Conservation (phyloP, 2,329 filamentous ascomycete genomes). For the Talaromyces rugulosus region DNA sequence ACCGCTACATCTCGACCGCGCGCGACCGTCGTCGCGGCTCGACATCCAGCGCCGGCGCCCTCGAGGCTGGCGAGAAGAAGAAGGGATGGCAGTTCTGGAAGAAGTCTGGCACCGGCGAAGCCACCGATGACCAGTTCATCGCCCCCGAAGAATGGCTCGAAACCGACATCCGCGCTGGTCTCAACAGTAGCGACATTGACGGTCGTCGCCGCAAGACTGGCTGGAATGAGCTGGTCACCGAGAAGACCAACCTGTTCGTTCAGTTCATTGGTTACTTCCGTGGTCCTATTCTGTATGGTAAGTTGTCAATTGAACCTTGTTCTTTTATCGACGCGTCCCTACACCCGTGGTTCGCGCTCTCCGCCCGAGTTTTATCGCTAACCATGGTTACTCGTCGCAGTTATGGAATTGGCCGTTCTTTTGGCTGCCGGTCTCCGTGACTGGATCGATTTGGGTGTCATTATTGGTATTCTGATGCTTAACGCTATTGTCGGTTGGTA, state of each 20-base stretch:
- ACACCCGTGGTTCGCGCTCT: background rate
- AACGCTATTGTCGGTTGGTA: slow-evolving; percentile 72
- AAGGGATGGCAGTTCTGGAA: slow-evolving; percentile 54
- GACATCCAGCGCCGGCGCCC: slow-evolving; percentile 33
- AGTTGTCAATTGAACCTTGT: slow-evolving; percentile 23
- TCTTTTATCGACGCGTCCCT: background rate
- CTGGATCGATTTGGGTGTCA: slow-evolving; percentile 70
- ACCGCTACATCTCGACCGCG: slow-evolving; percentile 61
- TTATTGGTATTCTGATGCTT: slow-evolving; percentile 65
- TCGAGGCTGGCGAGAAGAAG: slow-evolving; percentile 37
- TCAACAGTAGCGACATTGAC: slow-evolving; percentile 56
- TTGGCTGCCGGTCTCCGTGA: slow-evolving; percentile 65
- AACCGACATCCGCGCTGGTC: slow-evolving; percentile 60
- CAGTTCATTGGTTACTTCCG: slow-evolving; percentile 69
- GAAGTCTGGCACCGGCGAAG: slow-evolving; percentile 16
- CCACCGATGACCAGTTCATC: slow-evolving; percentile 24
- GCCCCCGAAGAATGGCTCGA: slow-evolving; percentile 61
- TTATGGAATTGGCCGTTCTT: slow-evolving; percentile 69
- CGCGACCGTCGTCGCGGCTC: slow-evolving; percentile 50
- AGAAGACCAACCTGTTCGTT: slow-evolving; percentile 66
- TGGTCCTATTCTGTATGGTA: slow-evolving; percentile 69
- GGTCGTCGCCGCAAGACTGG: slow-evolving; percentile 58
- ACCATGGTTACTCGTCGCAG: background rate
- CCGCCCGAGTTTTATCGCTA: background rate
- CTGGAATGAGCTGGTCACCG: slow-evolving; percentile 64